Conservation (phyloP, 441 rosid genomes). For the Isatis lusitanica region DNA sequence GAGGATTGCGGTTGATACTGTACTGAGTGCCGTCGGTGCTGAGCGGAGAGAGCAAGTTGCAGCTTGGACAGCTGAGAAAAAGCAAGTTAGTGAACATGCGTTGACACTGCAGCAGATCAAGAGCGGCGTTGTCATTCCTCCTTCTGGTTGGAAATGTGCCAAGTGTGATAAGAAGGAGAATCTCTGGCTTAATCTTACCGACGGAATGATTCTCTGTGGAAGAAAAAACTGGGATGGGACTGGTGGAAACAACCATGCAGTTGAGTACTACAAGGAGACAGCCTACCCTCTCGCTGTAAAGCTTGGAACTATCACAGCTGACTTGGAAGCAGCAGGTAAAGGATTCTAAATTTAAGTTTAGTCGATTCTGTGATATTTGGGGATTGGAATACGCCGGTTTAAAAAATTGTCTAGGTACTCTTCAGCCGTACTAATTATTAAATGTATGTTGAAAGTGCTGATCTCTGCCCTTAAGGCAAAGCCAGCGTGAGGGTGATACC, state of each 20-base stretch:
- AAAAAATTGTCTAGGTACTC: neutral
- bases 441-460: neutral
- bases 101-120: constrained; percentile 71
- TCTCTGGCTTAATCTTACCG: constrained; percentile 94
- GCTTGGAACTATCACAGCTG: constrained; percentile 94
- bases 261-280: constrained; percentile 84
- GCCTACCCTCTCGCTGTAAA: constrained; percentile 90
- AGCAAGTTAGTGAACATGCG: constrained; percentile 77
- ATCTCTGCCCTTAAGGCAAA: constrained; percentile 11
- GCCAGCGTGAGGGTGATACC: constrained; percentile 8
- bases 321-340: constrained; percentile 96
- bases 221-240: constrained; percentile 95
- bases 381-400: too few species aligned
- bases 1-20: constrained; percentile 83
- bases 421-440: neutral
- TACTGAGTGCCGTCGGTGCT: constrained; percentile 79
- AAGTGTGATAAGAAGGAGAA: constrained; percentile 92
- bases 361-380: too few species aligned
- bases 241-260: constrained; percentile 96
- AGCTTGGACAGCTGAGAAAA: constrained; percentile 91
- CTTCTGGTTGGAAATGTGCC: constrained; percentile 86
- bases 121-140: constrained; percentile 71
- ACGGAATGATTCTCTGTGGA: constrained; percentile 95
- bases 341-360: constrained; percentile 1
- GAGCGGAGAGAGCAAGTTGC: constrained; percentile 86